phyloP scores from a whole-genome alignment of 108 stramenopile genomes.

The Chaetoceros tenuissimus region DNA sequence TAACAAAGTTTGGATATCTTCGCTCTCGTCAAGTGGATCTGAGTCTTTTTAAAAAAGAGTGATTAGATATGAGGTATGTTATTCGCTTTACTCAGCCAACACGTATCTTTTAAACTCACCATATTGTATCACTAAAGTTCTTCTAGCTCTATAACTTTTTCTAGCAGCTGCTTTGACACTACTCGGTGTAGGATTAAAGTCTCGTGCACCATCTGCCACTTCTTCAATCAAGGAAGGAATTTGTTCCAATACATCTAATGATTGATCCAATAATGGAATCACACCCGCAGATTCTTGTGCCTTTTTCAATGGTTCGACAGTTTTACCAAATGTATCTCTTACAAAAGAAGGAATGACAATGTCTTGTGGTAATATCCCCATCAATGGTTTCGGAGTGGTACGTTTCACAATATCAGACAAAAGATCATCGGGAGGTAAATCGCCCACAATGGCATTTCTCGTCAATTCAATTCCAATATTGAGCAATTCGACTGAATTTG shows the following conservation, averaged over 20 bases:
- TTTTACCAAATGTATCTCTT: conserved; percentile 34
- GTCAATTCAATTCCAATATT: conserved; percentile 26
- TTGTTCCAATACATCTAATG: conserved; percentile 75
- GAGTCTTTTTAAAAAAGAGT: too few species aligned
- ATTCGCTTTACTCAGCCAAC: too few species aligned
- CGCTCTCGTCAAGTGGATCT: conserved; percentile 85
- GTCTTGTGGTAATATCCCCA: conserved; percentile 2
- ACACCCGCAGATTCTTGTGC: conserved; percentile 45
- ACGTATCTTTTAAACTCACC: too few species aligned
- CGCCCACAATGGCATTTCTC: conserved; percentile 25
- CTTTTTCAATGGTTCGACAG: conserved; percentile 33
- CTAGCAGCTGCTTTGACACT: conserved; percentile 61
- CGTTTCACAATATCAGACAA: conserved; percentile 11
- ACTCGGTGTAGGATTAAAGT: conserved; percentile 80
- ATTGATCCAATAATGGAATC: conserved; percentile 55
- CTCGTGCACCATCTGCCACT: conserved; percentile 73
- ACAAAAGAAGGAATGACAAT: conserved; percentile 41
- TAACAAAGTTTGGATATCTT: conserved; percentile 68
- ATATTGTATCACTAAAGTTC: conserved; percentile 80
- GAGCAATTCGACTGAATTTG: conserved; percentile 26
- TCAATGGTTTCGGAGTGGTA: conserved; percentile 6
- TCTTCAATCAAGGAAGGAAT: conserved; percentile 85
- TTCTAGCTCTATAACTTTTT: conserved; percentile 76
- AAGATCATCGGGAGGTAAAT: conserved; percentile 64
- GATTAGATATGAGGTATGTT: too few species aligned